These are phyloP conservation scores for Metschnikowia kofuensis DNA, from an alignment of 805 yeast genomes.

Conservation along the genomic window DNA sequence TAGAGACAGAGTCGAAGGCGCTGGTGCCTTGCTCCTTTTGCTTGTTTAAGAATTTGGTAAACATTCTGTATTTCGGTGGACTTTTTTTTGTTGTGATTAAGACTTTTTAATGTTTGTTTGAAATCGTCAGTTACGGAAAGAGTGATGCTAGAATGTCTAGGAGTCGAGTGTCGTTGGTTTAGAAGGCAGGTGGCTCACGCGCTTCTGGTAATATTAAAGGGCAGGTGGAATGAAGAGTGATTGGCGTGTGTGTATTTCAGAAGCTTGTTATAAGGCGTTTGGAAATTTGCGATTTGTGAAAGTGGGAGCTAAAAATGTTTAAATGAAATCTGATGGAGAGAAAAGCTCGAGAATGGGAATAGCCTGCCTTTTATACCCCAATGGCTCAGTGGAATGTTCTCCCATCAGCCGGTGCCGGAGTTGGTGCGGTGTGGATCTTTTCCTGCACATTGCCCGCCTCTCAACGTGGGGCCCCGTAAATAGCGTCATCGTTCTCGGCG, in stretches of 20 bases:
- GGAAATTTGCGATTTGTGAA: not conserved
- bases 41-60: conserved; percentile 16
- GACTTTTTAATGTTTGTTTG: too few species aligned
- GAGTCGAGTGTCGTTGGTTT: too few species aligned
- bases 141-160: too few species aligned
- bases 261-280: too few species aligned
- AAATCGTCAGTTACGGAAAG: too few species aligned
- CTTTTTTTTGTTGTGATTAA: too few species aligned
- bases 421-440: not conserved
- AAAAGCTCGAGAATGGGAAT: not conserved
- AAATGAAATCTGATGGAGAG: not conserved
- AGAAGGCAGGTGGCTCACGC: too few species aligned
- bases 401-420: not conserved
- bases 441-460: not conserved
- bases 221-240: too few species aligned
- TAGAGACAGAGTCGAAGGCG: conserved; percentile 2
- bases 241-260: too few species aligned
- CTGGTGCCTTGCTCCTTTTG: conserved; percentile 9
- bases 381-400: not conserved
- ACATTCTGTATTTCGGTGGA: conserved; percentile 10
- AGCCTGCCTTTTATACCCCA: not conserved
- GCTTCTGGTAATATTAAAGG: too few species aligned
- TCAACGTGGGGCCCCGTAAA: not conserved
- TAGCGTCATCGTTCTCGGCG: not conserved
- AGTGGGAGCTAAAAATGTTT: too few species aligned